These are phyloP conservation scores for Saccharum spontaneum DNA, from an alignment of 176 grass and related monocot genomes.

Conservation along the genomic window DNA sequence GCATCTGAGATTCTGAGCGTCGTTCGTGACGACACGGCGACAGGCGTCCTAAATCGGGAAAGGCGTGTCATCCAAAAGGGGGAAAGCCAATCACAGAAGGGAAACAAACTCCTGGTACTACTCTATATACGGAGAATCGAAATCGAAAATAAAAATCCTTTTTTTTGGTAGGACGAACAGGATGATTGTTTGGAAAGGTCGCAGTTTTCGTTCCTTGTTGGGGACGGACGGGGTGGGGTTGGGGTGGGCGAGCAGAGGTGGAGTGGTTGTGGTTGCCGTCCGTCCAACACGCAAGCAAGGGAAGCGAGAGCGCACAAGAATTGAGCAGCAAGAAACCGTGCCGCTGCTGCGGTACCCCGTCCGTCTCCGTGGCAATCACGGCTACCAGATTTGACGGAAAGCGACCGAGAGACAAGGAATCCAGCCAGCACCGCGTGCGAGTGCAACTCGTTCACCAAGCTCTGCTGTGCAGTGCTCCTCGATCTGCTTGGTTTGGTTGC, in stretches of 20 bases:
- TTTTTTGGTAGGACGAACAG: not conserved
- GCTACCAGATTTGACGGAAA: not conserved
- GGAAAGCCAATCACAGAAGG: not conserved
- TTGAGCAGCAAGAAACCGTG: slow-evolving; percentile 33
- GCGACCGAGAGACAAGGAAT: not conserved
- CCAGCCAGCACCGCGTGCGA: not conserved
- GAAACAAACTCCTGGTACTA: not conserved
- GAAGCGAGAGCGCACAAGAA: not conserved
- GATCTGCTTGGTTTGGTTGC: slow-evolving; percentile 6
- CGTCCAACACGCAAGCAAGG: not conserved
- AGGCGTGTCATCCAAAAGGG: not conserved
- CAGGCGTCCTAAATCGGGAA: slow-evolving; percentile 20
- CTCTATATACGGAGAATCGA: not conserved
- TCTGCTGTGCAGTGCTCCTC: slow-evolving; percentile 30
- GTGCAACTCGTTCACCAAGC: slow-evolving; percentile 17
- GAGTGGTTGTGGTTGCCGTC: slow-evolving; percentile 29
- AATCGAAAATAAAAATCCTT: not conserved
- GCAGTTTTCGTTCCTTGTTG: not conserved
- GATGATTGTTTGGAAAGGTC: not conserved
- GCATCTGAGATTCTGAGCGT: not conserved
- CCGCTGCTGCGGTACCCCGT: too few species aligned
- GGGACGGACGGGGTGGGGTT: not conserved
- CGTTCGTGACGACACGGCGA: not conserved
- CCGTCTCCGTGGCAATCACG: not conserved
- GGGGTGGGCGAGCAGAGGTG: not conserved